Evolutionary conservation across 306 rosid species (phyloP), one percentile per base, ranked within the genome.

Genomic region (Erythrophleum fordii): DNA sequence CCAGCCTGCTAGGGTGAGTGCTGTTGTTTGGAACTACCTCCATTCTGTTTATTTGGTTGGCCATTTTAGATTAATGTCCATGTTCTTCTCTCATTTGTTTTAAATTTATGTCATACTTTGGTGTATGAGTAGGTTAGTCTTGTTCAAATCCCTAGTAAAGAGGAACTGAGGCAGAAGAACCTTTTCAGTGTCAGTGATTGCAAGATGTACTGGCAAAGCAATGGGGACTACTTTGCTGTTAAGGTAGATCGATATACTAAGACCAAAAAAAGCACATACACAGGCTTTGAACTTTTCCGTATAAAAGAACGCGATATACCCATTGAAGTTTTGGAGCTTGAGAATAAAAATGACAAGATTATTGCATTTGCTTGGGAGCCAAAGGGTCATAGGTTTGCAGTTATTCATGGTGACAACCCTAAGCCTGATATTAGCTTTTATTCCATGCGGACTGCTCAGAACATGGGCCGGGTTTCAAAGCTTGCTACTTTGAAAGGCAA

Each of bases 281-380:
- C 93, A 0, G 95, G 98, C 69, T 94, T 94, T 90, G 97, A 91
- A 83, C 92, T 92, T 69, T 90, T 92, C 90, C 88, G 90, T 4
- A 94, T 94, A 42, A 94, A 91, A 68, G 97, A 92, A 80, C 86
- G 97, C 0, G 97, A 92, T 61, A 94, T 94, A 37, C 98, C 97
- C 0, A 94, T 92, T 11, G 97, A 94, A 79, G 98, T 92, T 53
- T 71, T 94, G 72, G 98, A 94, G 79, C 91, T 92, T 41, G 98
- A 94, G 85, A 94, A 94, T 73, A 94, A 94, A 75, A 94, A 92
- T 80, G 98, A 92, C 69, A 94, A 90, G 88, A 94, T 94, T 44
- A 90, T 94, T 79, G 93, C 97, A 11, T 94, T 94, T 81, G 95
- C 97, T n/a, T 94, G 97, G 98, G 97, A 93, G 87, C 98, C 98